Percentiles rank a stretch among this genome's conserved stretches.
Conservation (phyloP, 2,329 filamentous ascomycete species). For the Tolypocladium guangdongense region DNA sequence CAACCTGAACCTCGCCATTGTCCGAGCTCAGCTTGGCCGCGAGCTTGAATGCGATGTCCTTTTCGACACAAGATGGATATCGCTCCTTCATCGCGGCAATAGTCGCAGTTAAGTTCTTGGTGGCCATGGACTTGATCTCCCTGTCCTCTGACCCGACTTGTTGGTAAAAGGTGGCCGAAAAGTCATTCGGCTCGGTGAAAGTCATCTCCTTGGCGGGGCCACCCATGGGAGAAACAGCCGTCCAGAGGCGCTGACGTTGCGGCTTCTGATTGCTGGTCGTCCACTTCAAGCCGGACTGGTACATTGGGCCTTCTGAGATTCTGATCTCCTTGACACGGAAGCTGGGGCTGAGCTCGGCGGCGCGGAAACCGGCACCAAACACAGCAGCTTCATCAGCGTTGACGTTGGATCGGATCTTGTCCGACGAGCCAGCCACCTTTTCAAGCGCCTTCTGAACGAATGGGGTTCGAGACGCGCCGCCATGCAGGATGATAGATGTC, state of each 20-base stretch:
- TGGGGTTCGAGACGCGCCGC: constrained; percentile 79
- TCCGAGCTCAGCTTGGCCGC: constrained; percentile 59
- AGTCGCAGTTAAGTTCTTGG: constrained; percentile 76
- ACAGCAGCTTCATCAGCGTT: constrained; percentile 96
- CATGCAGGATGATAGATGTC: constrained; percentile 86
- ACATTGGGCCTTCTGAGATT: constrained; percentile 64
- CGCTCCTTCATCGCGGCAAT: constrained; percentile 69
- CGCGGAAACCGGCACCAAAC: constrained; percentile 91
- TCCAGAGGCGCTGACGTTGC: constrained; percentile 75
- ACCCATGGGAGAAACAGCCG: constrained; percentile 62
- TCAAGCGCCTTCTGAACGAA: constrained; percentile 90
- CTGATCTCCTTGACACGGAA: constrained; percentile 98
- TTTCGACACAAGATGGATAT: constrained; percentile 59
- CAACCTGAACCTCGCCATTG: constrained; percentile 70
- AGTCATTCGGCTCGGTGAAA: constrained; percentile 73
- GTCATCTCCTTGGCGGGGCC: constrained; percentile 71
- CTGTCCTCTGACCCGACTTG: constrained; percentile 48
- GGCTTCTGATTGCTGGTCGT: constrained; percentile 55
- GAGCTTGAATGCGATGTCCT: constrained; percentile 72
- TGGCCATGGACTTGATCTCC: constrained; percentile 55
- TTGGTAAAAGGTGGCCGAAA: constrained; percentile 72
- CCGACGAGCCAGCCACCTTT: constrained; percentile 54
- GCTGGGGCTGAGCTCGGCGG: constrained; percentile 80
- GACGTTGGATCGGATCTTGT: constrained; percentile 85
- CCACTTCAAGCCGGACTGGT: constrained; percentile 68